Percentiles rank a stretch among this genome's conserved stretches.
Conservation (phyloP, 805 yeast species). For the Ogataea degrootiae region DNA sequence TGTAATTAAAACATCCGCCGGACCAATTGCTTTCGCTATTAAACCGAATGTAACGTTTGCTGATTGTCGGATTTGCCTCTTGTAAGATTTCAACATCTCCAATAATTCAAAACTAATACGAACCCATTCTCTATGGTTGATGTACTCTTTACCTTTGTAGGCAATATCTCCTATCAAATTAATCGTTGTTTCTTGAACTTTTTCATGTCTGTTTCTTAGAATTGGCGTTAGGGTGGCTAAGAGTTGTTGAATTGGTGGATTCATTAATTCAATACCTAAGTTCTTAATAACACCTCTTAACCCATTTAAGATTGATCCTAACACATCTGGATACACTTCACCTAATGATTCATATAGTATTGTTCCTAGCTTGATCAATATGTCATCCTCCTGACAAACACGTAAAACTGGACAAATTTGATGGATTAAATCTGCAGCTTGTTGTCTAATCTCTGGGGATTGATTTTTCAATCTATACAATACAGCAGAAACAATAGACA, state of each 20-base stretch:
- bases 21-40: constrained; percentile 91
- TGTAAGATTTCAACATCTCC: constrained; percentile 81
- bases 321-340: constrained; percentile 89
- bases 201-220: constrained; percentile 80
- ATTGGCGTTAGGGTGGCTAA: constrained; percentile 90
- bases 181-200: constrained; percentile 82
- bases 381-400: constrained; percentile 56
- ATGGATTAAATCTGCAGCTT: constrained; percentile 74
- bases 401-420: constrained; percentile 63
- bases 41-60: constrained; percentile 90
- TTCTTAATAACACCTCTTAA: constrained; percentile 56
- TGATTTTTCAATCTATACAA: constrained; percentile 71
- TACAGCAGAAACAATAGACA: constrained; percentile 66
- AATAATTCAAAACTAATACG: constrained; percentile 85
- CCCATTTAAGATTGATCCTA: constrained; percentile 80
- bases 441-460: constrained; percentile 68
- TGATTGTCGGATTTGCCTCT: constrained; percentile 69
- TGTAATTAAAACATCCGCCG: constrained; percentile 87
- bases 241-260: constrained; percentile 79
- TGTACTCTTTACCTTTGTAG: constrained; percentile 68
- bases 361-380: constrained; percentile 64
- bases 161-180: constrained; percentile 81
- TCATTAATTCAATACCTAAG: constrained; percentile 54
- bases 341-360: constrained; percentile 88
- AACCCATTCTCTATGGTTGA: constrained; percentile 96